Evolutionary conservation across 2,329 filamentous ascomycete genomes (phyloP), one percentile per base, ranked within the genome.

Genomic region (Chaetomium sp.): DNA sequence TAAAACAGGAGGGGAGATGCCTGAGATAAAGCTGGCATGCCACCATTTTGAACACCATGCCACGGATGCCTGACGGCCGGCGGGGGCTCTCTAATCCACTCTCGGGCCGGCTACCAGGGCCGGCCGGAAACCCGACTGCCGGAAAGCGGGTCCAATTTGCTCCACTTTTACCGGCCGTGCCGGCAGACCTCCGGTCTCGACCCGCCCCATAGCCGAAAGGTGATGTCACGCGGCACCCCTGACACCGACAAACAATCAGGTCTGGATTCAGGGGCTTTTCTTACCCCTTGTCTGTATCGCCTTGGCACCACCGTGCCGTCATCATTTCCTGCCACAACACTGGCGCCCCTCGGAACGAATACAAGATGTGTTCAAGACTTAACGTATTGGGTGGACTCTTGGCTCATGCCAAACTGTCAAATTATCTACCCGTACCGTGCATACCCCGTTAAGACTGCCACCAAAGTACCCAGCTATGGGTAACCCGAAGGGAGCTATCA

Each of bases 41-140:
- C 35, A 25, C 25, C 45, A 21, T 25, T n/a, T 8, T 8, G 27
- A 12, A 13, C 0, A 3, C 31, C 6, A 19, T 19, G 12, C 31
- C 31, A 10, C 21, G 25, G 60, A 50, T 57, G 42, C 21, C 29
- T 13, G 35, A 23, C 53, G 45, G 27, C 21, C 25, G n/a, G 10
- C n/a, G 50, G 51, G 35, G 2, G 13, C 8, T 29, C 6, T 29
- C 4, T 12, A 2, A 19, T 13, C n/a, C 33, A 53, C 27, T 45
- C 7, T 35, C 56, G 23, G 57, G 13, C 21, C 55, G 21, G 13
- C n/a, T n/a, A 23, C 50, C 35, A 60, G 21, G n/a, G 25, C 65
- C 53, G 56, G 50, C 59, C 59, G 31, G 57, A 25, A 33, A 9
- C 42, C 67, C 67, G 67, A 69, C 56, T 67, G 63, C 67, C 67